Evolutionary conservation across 352 stramenopile species (phyloP).

Genomic region (Saprolegnia parasitica): DNA sequence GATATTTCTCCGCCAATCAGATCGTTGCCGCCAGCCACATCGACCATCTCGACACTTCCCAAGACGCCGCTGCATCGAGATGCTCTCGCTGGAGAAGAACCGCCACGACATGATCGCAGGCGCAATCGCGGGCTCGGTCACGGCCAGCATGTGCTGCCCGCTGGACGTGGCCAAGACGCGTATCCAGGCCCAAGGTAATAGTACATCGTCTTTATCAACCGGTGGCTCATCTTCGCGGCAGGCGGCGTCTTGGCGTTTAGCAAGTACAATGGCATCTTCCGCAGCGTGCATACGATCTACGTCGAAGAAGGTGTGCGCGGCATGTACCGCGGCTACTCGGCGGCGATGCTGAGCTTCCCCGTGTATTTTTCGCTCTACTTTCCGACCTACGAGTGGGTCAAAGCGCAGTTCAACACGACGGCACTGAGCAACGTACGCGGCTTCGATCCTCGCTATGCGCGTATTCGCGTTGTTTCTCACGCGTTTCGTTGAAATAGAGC

Average conservation of each 20-base stretch:
- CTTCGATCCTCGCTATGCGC: not conserved
- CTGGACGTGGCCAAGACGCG: conserved; percentile 27
- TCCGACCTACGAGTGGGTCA: conserved; percentile 26
- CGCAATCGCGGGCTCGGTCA: conserved; percentile 18
- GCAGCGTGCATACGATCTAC: conserved; percentile 22
- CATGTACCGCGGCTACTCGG: conserved; percentile 28
- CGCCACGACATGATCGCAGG: conserved; percentile 14
- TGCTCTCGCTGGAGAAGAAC: conserved; percentile 2
- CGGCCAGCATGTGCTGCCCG: conserved; percentile 17
- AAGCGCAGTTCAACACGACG: conserved; percentile 8
- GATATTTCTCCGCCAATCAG: not conserved
- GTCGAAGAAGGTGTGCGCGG: conserved; percentile 23
- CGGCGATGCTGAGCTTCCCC: conserved; percentile 25
- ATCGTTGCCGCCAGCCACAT: not conserved
- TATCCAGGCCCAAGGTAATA: conserved; percentile 23
- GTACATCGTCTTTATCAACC: not conserved
- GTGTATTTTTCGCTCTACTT: conserved; percentile 27
- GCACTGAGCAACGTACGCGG: conserved; percentile 8
- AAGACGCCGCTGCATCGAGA: conserved; percentile 2
- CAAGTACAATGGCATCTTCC: conserved; percentile 29
- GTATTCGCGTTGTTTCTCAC: not conserved
- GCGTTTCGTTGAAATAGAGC: conserved; percentile 4
- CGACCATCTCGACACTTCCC: conserved; percentile 8
- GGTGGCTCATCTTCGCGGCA: not conserved
- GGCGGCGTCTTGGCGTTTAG: conserved; percentile 8